Evolutionary conservation across 108 stramenopile species (phyloP).

Genomic region (Nannochloropsis oceanica): DNA sequence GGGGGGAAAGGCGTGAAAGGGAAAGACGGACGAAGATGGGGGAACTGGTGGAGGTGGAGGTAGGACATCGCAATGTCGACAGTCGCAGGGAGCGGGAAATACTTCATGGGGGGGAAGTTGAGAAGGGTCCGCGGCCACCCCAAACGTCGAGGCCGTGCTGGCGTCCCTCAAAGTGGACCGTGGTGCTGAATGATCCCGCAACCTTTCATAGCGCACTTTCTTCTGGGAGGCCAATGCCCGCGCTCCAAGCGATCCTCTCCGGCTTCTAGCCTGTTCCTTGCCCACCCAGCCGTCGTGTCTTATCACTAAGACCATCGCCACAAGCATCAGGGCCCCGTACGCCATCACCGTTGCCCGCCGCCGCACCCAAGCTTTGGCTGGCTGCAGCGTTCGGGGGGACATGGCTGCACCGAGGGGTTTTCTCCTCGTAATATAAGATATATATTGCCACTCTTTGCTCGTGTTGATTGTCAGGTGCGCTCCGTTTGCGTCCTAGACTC

Average conservation of each 20-base stretch:
- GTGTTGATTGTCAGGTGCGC: no score
- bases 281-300: neutral
- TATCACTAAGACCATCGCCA: neutral
- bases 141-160: neutral
- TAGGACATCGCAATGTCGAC: neutral
- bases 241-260: neutral
- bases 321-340: neutral
- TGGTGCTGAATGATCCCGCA: neutral
- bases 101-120: neutral
- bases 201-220: neutral
- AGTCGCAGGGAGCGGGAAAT: neutral
- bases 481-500: no score
- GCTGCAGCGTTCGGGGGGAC: neutral
- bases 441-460: no score
- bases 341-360: neutral
- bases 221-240: neutral
- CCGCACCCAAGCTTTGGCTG: neutral
- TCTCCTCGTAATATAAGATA: no score
- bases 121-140: neutral
- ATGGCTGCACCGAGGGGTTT: no score
- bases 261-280: neutral
- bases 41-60: neutral
- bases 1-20: neutral
- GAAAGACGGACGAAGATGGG: neutral
- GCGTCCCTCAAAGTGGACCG: neutral